Percentiles rank a stretch among this genome's conserved stretches.
Evolutionary conservation across 768 basidiomycete species (phyloP).

Genomic region (Trametes maxima): DNA sequence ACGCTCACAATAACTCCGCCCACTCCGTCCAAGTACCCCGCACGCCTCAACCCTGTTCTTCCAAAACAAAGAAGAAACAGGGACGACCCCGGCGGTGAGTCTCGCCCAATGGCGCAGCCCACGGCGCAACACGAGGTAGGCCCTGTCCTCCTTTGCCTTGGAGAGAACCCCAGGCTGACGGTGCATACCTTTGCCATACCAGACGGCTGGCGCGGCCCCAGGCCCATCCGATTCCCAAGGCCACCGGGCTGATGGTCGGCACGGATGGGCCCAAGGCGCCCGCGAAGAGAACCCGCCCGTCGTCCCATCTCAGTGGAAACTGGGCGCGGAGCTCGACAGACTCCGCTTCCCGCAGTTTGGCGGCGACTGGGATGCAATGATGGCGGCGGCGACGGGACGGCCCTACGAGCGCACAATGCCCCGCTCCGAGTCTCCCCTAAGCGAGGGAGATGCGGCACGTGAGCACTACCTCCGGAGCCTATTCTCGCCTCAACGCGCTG

Average conservation of each 20-base stretch:
- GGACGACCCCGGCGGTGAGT: conserved; percentile 24
- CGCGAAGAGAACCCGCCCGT: neutral
- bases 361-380: neutral
- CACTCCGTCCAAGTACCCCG: conserved; percentile 1
- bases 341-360: conserved; percentile 7
- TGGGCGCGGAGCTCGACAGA: conserved; percentile 11
- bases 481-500: neutral
- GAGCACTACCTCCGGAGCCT: neutral
- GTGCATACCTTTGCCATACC: neutral
- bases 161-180: conserved; percentile 15
- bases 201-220: neutral
- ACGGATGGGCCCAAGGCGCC: neutral
- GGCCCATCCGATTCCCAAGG: neutral
- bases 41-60: conserved; percentile 15
- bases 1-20: neutral
- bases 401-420: neutral
- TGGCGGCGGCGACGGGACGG: neutral
- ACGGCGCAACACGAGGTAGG: conserved; percentile 21
- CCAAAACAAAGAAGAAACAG: conserved; percentile 27
- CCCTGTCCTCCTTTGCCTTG: conserved; percentile 18
- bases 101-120: conserved; percentile 18
- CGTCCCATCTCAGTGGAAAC: conserved; percentile 11
- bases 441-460: conserved; percentile 10
- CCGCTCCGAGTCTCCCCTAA: neutral
- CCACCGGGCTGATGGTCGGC: neutral